Evolutionary conservation across 176 grass and related monocot species (phyloP).

Genomic region (Secale cereale): DNA sequence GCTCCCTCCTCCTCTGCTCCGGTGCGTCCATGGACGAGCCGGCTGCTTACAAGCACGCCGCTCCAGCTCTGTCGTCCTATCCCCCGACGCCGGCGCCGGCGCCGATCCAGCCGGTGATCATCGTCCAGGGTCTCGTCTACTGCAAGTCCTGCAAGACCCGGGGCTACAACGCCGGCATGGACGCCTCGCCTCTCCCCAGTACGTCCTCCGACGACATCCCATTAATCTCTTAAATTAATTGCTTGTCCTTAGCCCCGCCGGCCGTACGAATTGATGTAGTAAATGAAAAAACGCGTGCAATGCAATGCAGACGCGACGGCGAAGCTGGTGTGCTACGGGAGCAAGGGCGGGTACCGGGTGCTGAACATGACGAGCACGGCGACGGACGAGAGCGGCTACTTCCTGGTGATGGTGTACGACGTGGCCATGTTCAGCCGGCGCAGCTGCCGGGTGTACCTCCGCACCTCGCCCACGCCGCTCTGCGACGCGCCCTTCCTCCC

Average conservation of each 20-base stretch:
- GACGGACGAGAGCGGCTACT: conserved; percentile 26
- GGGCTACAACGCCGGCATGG: conserved; percentile 13
- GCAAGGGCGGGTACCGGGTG: conserved; percentile 12
- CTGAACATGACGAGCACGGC: conserved; percentile 46
- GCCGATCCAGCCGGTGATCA: conserved; percentile 26
- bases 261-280: background rate
- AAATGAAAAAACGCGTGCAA: background rate
- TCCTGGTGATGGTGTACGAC: conserved; percentile 45
- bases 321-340: conserved; percentile 39
- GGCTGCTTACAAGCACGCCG: background rate
- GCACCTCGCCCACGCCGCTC: conserved; percentile 27
- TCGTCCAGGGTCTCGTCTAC: conserved; percentile 43
- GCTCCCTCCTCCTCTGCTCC: background rate
- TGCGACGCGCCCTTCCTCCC: conserved; percentile 27
- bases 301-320: conserved; percentile 43
- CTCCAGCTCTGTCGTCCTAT: background rate
- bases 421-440: conserved; percentile 11
- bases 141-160: conserved; percentile 44
- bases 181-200: conserved; percentile 24
- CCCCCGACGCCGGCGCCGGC: background rate
- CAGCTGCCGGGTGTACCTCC: conserved; percentile 33
- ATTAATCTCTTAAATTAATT: no score
- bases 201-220: background rate
- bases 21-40: conserved; percentile 14
- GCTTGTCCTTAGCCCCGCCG: no score